Conservation (phyloP, 768 basidiomycete genomes). For the Pilatotrama ljubarskyi region DNA sequence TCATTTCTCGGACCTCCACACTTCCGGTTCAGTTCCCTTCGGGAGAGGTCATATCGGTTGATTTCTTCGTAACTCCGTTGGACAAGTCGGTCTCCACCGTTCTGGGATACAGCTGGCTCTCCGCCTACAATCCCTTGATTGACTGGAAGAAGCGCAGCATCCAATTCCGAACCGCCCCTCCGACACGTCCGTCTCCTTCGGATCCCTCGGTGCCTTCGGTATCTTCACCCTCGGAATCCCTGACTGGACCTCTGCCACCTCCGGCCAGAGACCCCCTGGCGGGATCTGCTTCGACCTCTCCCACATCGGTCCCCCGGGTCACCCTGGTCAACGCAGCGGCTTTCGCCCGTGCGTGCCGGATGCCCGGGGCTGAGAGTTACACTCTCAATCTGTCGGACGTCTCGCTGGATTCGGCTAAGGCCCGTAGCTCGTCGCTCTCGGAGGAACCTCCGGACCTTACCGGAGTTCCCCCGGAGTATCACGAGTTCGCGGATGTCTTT, state of each 20-base stretch:
- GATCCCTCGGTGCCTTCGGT: background rate
- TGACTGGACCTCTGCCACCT: background rate
- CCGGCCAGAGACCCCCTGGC: background rate
- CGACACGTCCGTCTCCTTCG: background rate
- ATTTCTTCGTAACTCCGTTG: background rate
- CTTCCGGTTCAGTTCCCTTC: background rate
- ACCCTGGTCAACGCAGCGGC: background rate
- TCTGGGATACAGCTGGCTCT: constrained; percentile 6
- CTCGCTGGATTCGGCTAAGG: background rate
- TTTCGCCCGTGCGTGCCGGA: no score
- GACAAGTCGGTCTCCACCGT: background rate
- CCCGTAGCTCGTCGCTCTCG: background rate
- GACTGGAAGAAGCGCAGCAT: constrained; percentile 7
- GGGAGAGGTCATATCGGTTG: background rate
- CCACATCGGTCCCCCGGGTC: no score
- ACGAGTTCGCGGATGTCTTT: no score
- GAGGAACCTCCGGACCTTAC: constrained; percentile 1
- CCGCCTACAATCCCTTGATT: constrained; percentile 5
- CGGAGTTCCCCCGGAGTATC: constrained; percentile 16
- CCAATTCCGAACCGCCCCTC: background rate
- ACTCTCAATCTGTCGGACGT: no score
- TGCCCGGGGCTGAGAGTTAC: no score
- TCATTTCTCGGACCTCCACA: background rate
- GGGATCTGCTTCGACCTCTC: no score
- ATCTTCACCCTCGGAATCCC: background rate